These are phyloP conservation scores for Herpetomonas muscarum DNA, from an alignment of 208 protist genomes.

Conservation along the genomic window DNA sequence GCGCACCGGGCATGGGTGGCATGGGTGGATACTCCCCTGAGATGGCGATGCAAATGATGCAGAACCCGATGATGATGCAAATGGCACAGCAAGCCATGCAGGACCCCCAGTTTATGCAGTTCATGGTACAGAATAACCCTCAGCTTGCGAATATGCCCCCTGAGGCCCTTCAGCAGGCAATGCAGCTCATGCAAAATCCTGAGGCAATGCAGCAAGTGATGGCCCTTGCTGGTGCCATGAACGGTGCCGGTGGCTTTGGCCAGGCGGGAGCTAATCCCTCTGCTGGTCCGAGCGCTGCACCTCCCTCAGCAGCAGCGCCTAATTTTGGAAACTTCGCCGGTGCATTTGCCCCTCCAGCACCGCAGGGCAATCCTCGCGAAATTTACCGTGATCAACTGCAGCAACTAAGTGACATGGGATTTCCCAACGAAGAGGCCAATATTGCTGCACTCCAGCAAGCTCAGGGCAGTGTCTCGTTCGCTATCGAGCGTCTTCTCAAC, in stretches of 20 bases:
- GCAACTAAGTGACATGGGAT: slow-evolving; percentile 89
- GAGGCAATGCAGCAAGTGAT: slow-evolving; percentile 31
- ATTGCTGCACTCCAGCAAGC: slow-evolving; percentile 84
- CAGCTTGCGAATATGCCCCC: slow-evolving; percentile 36
- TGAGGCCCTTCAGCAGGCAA: slow-evolving; percentile 32
- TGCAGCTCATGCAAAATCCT: slow-evolving; percentile 65
- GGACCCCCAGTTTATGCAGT: slow-evolving; percentile 66
- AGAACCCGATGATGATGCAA: slow-evolving; percentile 62
- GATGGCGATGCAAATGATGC: slow-evolving; percentile 45
- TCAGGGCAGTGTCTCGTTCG: slow-evolving; percentile 86
- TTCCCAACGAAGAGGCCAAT: slow-evolving; percentile 91
- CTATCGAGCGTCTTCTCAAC: slow-evolving; percentile 84
- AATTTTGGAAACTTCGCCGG: slow-evolving; percentile 4
- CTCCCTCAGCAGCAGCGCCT: slow-evolving; percentile 8
- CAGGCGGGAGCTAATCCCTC: not conserved
- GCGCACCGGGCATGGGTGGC: slow-evolving; percentile 15
- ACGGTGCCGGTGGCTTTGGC: not conserved
- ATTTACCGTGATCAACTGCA: slow-evolving; percentile 86
- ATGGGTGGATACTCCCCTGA: slow-evolving; percentile 15
- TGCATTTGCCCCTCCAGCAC: slow-evolving; percentile 15
- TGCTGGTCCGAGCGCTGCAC: not conserved
- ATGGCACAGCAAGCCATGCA: slow-evolving; percentile 50
- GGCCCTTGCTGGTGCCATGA: slow-evolving; percentile 15
- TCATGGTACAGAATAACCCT: slow-evolving; percentile 47
- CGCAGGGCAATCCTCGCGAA: slow-evolving; percentile 67